Evolutionary conservation across 768 basidiomycete genomes (phyloP).

Genomic region (Lentinula aciculospora): DNA sequence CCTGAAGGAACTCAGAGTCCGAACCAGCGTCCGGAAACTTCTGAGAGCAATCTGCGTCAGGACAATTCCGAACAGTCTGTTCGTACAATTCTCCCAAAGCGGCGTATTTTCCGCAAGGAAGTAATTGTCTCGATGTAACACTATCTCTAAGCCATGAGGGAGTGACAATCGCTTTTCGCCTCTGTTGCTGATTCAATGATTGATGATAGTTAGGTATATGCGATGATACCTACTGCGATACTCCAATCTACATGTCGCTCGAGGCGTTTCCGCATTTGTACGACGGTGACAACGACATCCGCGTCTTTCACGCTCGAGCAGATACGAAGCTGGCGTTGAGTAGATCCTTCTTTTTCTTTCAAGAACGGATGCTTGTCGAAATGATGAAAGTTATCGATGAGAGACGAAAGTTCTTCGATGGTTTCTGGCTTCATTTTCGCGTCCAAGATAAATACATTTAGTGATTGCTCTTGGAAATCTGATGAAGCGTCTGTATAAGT

Average conservation of each 20-base stretch:
- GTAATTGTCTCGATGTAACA: conserved; percentile 30
- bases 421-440: conserved; percentile 16
- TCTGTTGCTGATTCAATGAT: conserved; percentile 28
- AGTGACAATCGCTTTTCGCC: conserved; percentile 60
- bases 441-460: conserved; percentile 19
- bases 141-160: conserved; percentile 70
- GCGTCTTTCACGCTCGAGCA: conserved; percentile 40
- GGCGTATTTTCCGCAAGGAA: conserved; percentile 52
- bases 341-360: neutral
- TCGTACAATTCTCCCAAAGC: conserved; percentile 48
- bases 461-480: neutral
- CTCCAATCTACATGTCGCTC: conserved; percentile 67
- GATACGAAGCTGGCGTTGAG: conserved; percentile 23
- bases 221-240: conserved; percentile 46
- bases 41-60: conserved; percentile 23
- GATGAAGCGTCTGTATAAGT: neutral
- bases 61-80: conserved; percentile 39
- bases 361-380: neutral
- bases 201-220: neutral
- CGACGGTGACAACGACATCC: conserved; percentile 60
- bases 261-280: conserved; percentile 61
- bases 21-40: neutral
- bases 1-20: neutral
- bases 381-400: conserved; percentile 23
- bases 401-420: conserved; percentile 29